Base-by-base conservation (phyloP, 2,329 filamentous ascomycete species). In the Elsinoe australis region DNA sequence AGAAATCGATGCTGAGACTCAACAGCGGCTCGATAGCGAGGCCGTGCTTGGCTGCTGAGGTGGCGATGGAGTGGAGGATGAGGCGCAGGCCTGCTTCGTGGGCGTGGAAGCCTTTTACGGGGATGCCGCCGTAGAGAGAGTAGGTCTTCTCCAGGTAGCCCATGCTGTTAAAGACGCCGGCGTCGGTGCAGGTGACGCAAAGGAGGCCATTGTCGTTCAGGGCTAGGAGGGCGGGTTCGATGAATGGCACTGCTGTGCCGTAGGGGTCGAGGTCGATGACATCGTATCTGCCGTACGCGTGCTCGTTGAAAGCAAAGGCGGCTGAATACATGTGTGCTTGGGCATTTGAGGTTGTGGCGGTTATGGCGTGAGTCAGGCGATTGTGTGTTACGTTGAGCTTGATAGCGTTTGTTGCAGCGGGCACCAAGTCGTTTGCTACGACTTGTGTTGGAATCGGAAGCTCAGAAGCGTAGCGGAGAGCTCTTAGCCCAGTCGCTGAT, bases 261-360 rank as follows among this genome's bases (percentile, higher is more conserved):
- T 98, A 98, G 0, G 92, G 92, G 63, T 98, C 92, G 22, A 98
- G 76, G 63, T 98, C 92, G 54, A 98, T 92, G 17, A 95, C 89
- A 64, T 96, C 87, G 64, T 94, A 98, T 58, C 76, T 80, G 12
- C 53, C 55, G 44, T 53, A 59, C 41, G 61, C 51, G 36, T 60
- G 80, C 56, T 26, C 64, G 52, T 49, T 29, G 52, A 69, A 33
- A 18, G 29, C 5, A 46, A 56, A 64, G 1, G 62, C 61, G 5
- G 61, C 58, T 15, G 76, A 75, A 64, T 96, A 95, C 90, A 98
- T 96, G 66, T 94, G 87, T 3, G 80, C 81, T 38, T 92, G 78
- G 1, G 92, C 92, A 67, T 96, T 90, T 35, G 86, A 84, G 26
- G 82, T 81, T 24, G 81, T 83, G 3, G 86, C 77, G 3, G 73